Base-by-base conservation (phyloP, 1,284 basidiomycete species). In the Ustilago hordei region DNA sequence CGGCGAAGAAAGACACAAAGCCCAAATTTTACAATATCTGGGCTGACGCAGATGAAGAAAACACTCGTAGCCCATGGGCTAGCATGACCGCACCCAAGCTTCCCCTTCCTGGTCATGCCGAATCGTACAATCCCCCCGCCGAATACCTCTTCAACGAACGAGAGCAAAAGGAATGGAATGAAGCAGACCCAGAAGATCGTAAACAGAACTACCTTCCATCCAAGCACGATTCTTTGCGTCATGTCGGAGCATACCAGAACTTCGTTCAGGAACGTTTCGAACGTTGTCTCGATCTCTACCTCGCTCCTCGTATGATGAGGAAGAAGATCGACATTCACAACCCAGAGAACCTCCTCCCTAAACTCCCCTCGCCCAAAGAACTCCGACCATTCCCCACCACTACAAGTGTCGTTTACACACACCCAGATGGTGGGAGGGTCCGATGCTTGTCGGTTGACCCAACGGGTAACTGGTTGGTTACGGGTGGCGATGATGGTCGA, bases 41-140 rank as follows among this genome's bases (percentile, higher is more conserved):
- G 97, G 92, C 92, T 36, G 88, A 89, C 41, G 82, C 86, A 38
- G 89, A 90, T 81, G 78, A 79, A 32, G 89, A 90, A 86, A 61
- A 75, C 52, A 60, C 65, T 9, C 64, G 74, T 28, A 71, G 65
- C 36, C 74, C 74, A 8, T 76, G 69, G 69, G 65, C 68, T n/a
- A 55, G 62, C 55, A 91, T 95, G 83, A 93, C 96, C 23, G 95
- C 97, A 8, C 97, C 97, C 4, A 98, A 98, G 87, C 90, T 92
- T 4, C 90, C 91, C 32, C 91, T 97, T 1, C 97, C 97, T 2
- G 93, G 92, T 12, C 93, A 98, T 79, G 91, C 92, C 41, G 95
- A 99, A 87, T 98, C 95, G 1, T 99, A 99, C 87, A 99, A 99
- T 85, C 97, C 97, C 31, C 97, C 97, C 4, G 94, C 92, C 82